These are phyloP conservation scores for Carex scoparia DNA, from an alignment of 176 grass and related monocot genomes.

Conservation along the genomic window DNA sequence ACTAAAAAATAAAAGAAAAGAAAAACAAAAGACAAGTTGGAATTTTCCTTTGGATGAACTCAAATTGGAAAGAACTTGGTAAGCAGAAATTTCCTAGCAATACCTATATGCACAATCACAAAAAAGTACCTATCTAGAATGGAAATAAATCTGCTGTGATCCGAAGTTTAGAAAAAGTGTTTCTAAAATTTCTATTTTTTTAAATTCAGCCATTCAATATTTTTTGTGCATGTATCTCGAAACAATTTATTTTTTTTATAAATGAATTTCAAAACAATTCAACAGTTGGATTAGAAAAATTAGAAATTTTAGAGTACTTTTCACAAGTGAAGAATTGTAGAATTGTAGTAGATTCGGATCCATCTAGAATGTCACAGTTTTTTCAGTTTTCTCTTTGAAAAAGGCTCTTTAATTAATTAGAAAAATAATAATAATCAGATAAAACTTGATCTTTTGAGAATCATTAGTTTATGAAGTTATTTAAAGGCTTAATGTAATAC, in stretches of 20 bases:
- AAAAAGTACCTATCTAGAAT: not conserved
- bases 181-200: no score
- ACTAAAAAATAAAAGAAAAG: not conserved
- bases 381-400: not conserved
- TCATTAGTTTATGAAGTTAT: not conserved
- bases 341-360: no score
- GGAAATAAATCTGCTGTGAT: not conserved
- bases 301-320: no score
- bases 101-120: not conserved
- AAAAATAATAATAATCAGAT: not conserved
- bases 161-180: no score
- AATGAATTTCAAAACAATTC: no score
- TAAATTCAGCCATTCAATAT: no score
- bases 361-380: not conserved
- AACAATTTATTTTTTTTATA: no score
- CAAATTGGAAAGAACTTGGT: not conserved
- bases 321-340: no score
- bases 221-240: no score
- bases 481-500: not conserved
- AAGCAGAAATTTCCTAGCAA: not conserved
- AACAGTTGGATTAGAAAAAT: no score
- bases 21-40: not conserved
- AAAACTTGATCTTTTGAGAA: not conserved
- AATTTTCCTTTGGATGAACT: not conserved
- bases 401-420: not conserved